Conservation (phyloP, 2,329 filamentous ascomycete species). For the Pleochaeta shiraiana region DNA sequence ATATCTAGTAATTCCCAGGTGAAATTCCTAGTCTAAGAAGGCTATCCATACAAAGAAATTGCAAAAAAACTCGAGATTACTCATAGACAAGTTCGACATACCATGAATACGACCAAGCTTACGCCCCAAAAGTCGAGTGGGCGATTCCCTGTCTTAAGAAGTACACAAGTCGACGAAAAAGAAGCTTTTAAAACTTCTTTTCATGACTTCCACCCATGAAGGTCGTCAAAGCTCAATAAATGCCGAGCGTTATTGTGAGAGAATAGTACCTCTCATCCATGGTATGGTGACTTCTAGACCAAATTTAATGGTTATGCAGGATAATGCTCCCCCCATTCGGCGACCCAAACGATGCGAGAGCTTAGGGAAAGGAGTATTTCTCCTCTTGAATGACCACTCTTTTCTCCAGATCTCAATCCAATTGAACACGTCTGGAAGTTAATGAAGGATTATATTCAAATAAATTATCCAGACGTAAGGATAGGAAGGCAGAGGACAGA, state of each 20-base stretch:
- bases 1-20: no score
- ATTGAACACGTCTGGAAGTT: not conserved
- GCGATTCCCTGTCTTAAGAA: not conserved
- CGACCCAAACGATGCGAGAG: not conserved
- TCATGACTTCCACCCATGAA: not conserved
- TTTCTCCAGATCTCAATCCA: not conserved
- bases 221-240: not conserved
- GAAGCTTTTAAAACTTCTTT: not conserved
- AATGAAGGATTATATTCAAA: not conserved
- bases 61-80: no score
- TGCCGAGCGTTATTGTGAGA: not conserved
- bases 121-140: no score
- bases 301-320: not conserved
- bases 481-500: not conserved
- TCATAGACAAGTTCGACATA: no score
- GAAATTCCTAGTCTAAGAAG: no score
- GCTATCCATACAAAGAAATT: no score
- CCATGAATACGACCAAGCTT: no score
- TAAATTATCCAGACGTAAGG: slow-evolving; percentile 6
- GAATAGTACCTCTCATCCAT: not conserved
- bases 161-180: no score
- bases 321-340: not conserved
- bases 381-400: not conserved
- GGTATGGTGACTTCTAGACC: no score
- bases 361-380: not conserved